Conservation (phyloP, 2,329 filamentous ascomycete species). For the Fusarium phyllophilum region DNA sequence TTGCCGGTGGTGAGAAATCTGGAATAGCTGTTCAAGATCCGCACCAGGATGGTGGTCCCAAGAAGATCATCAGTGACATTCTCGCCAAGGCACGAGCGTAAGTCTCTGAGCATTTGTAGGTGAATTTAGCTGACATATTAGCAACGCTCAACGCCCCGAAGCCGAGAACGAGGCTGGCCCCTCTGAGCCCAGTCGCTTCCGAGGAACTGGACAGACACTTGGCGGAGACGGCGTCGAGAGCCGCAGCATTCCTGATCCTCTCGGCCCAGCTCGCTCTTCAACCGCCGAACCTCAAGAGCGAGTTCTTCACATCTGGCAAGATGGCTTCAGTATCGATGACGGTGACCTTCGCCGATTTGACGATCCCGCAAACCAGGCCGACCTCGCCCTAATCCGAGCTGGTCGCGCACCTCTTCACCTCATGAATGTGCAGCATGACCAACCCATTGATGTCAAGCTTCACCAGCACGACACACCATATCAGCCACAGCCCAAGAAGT, state of each 20-base stretch:
- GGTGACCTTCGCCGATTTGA: constrained; percentile 81
- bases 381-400: constrained; percentile 78
- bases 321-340: constrained; percentile 88
- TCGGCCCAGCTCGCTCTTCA: constrained; percentile 43
- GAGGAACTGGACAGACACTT: constrained; percentile 77
- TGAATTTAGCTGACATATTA: constrained; percentile 46
- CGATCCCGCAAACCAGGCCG: constrained; percentile 77
- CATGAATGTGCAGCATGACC: constrained; percentile 78
- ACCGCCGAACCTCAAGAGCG: constrained; percentile 67
- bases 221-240: constrained; percentile 82
- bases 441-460: constrained; percentile 82
- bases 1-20: constrained; percentile 88
- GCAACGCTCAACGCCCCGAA: constrained; percentile 69
- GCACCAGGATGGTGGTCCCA: constrained; percentile 58
- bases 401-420: constrained; percentile 81
- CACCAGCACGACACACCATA: constrained; percentile 79
- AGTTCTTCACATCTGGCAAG: constrained; percentile 81
- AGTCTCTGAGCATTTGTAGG: constrained; percentile 26
- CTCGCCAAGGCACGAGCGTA: constrained; percentile 72
- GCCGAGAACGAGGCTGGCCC: constrained; percentile 60
- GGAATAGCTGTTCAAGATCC: constrained; percentile 75
- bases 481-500: constrained; percentile 76
- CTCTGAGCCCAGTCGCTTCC: constrained; percentile 67
- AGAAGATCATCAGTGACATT: constrained; percentile 70
- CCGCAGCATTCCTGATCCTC: constrained; percentile 72